Evolutionary conservation across 208 protist species (phyloP).

Genomic region (Leishmania martiniquensis): DNA sequence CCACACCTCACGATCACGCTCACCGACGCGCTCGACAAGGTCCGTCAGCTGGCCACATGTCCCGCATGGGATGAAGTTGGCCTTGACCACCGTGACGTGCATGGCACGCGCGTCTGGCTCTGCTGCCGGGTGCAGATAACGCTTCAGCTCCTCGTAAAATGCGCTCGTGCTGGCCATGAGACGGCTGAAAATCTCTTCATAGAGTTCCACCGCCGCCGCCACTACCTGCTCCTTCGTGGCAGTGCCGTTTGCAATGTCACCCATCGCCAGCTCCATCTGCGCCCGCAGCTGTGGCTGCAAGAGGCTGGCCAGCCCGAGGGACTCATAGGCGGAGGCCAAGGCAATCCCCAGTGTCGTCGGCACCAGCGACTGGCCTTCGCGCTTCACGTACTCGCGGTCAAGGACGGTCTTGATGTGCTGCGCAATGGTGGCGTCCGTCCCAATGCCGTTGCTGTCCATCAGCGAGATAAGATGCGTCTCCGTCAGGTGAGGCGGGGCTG

Average conservation of each 20-base stretch:
- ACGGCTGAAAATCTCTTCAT: conserved; percentile 80
- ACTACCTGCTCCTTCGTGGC: conserved; percentile 86
- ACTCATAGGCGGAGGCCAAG: conserved; percentile 95
- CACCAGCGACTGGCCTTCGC: conserved; percentile 75
- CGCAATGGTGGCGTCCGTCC: conserved; percentile 99
- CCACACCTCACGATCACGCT: conserved; percentile 54
- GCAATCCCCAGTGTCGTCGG: conserved; percentile 96
- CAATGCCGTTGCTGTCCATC: conserved; percentile 99
- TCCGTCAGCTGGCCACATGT: conserved; percentile 54
- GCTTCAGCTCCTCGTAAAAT: conserved; percentile 60
- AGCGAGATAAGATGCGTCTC: conserved; percentile 97
- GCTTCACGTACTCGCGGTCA: conserved; percentile 91
- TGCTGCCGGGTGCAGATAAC: conserved; percentile 35
- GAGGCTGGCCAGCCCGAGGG: conserved; percentile 93
- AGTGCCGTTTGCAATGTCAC: conserved; percentile 75
- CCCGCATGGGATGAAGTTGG: conserved; percentile 50
- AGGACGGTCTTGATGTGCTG: conserved; percentile 98
- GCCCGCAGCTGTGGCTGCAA: conserved; percentile 91
- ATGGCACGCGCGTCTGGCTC: conserved; percentile 2
- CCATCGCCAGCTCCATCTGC: conserved; percentile 95
- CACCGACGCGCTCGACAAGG: conserved; percentile 50
- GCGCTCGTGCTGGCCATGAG: conserved; percentile 39
- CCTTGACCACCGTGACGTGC: conserved; percentile 31
- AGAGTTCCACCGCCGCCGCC: conserved; percentile 67
- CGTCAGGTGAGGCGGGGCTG: conserved; percentile 93